Percentiles rank a stretch among this genome's conserved stretches.
These are phyloP conservation scores for Suillus paluster DNA, from an alignment of 768 basidiomycete species.

Conservation along the genomic window DNA sequence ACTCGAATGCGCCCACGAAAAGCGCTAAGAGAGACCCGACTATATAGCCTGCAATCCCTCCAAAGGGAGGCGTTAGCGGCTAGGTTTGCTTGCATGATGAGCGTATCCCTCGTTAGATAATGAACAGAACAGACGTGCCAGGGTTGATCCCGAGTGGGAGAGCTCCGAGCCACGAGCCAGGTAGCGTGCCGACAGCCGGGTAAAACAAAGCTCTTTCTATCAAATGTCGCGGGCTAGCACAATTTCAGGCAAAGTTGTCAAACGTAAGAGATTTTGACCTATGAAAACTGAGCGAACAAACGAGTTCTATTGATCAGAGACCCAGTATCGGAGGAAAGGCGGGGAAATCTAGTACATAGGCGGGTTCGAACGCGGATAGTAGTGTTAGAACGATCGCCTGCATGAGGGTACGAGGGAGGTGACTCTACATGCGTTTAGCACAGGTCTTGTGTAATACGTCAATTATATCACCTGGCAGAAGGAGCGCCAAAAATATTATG, in stretches of 20 bases:
- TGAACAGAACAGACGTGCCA: constrained; percentile 84
- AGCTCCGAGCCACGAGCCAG: constrained; percentile 82
- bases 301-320: constrained; percentile 62
- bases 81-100: constrained; percentile 61
- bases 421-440: constrained; percentile 38
- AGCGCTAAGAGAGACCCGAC: constrained; percentile 61
- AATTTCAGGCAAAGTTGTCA: constrained; percentile 6
- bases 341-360: constrained; percentile 70
- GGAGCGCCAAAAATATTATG: constrained; percentile 80
- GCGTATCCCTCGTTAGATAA: neutral
- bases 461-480: constrained; percentile 51
- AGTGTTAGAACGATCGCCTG: constrained; percentile 71
- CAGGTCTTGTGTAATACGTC: neutral
- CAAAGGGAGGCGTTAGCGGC: constrained; percentile 79
- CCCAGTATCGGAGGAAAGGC: constrained; percentile 44
- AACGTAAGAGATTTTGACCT: constrained; percentile 38
- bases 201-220: constrained; percentile 81
- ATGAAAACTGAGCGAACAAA: constrained; percentile 84
- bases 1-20: constrained; percentile 41
- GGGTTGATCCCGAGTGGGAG: constrained; percentile 90
- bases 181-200: constrained; percentile 70
- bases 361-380: constrained; percentile 67
- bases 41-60: constrained; percentile 72
- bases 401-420: constrained; percentile 63
- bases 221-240: constrained; percentile 55